A percentile compares a stretch with the other conserved stretches of the same genome.
Evolutionary conservation across 805 yeast genomes (phyloP).

Genomic region (Sungouiella blattae): DNA sequence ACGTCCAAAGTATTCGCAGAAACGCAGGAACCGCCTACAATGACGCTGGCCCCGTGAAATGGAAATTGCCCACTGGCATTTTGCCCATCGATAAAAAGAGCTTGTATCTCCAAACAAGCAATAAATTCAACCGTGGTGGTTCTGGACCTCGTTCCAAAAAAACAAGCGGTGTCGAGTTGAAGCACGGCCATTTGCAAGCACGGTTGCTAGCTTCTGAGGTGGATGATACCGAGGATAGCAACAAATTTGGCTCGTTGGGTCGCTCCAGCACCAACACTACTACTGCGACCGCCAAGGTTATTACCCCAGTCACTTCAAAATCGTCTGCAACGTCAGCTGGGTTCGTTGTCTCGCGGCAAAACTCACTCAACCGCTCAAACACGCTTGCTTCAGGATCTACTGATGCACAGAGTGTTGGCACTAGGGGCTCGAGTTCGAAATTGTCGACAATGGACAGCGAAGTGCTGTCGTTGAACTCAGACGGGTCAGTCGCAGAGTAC

Average conservation of each 20-base stretch:
- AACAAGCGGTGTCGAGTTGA: constrained; percentile 50
- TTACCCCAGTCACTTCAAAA: constrained; percentile 12
- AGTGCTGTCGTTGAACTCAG: constrained; percentile 22
- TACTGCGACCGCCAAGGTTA: background rate
- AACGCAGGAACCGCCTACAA: constrained; percentile 49
- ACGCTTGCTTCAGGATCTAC: constrained; percentile 23
- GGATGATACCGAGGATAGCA: constrained; percentile 30
- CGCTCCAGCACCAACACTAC: constrained; percentile 8
- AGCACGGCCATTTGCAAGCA: constrained; percentile 61
- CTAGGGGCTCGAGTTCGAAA: constrained; percentile 12
- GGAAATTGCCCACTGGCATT: constrained; percentile 56
- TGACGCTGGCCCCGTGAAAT: constrained; percentile 42
- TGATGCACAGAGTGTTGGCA: constrained; percentile 16
- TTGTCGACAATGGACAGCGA: constrained; percentile 19
- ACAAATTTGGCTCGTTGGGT: constrained; percentile 12
- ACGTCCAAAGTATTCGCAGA: constrained; percentile 42
- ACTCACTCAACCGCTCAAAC: constrained; percentile 29
- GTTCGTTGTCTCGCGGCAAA: constrained; percentile 19
- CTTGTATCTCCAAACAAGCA: constrained; percentile 17
- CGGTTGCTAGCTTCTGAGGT: constrained; percentile 72
- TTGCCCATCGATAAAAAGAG: constrained; percentile 40
- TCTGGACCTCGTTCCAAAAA: constrained; percentile 20
- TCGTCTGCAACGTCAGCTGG: constrained; percentile 12
- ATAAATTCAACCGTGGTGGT: constrained; percentile 13
- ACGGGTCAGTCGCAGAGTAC: constrained; percentile 27